phyloP scores from a whole-genome alignment of 2,329 filamentous ascomycete species.

The Apiospora hydei region DNA sequence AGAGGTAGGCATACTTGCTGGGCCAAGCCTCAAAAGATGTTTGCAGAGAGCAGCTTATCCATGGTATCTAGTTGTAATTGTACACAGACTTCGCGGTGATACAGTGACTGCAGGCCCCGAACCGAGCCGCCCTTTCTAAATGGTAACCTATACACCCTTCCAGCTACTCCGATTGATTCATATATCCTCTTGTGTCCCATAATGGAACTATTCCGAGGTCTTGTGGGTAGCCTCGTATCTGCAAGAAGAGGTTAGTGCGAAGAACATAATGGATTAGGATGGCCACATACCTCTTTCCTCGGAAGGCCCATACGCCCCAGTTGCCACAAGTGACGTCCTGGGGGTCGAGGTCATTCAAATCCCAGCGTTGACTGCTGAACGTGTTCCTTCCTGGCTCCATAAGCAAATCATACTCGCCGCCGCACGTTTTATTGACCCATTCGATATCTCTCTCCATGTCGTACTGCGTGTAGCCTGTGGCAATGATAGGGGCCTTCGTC shows the following conservation, averaged over 20 bases:
- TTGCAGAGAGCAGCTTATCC: background rate
- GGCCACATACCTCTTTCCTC: constrained; percentile 84
- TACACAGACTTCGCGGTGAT: background rate
- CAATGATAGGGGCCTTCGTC: constrained; percentile 94
- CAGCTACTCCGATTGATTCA: background rate
- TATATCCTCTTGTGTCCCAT: background rate
- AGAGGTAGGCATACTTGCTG: background rate
- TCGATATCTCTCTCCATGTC: constrained; percentile 94
- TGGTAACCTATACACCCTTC: background rate
- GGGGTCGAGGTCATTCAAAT: constrained; percentile 93
- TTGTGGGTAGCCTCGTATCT: constrained; percentile 71
- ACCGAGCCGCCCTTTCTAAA: background rate
- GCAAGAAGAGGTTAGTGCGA: constrained; percentile 42
- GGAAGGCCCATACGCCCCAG: constrained; percentile 96
- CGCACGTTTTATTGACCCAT: constrained; percentile 85
- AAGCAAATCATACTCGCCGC: constrained; percentile 90
- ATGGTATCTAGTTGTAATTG: background rate
- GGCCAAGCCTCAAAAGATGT: background rate
- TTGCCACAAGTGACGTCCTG: constrained; percentile 95
- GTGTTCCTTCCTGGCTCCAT: constrained; percentile 92
- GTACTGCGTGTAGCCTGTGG: constrained; percentile 93
- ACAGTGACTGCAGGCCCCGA: background rate
- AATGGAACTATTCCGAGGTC: constrained; percentile 42
- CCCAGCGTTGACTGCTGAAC: constrained; percentile 95
- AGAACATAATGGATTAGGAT: background rate